A percentile compares a stretch with the other conserved stretches of the same genome.
Conservation (phyloP, 2,329 filamentous ascomycete genomes). For the Dryadomyces quercivorus region DNA sequence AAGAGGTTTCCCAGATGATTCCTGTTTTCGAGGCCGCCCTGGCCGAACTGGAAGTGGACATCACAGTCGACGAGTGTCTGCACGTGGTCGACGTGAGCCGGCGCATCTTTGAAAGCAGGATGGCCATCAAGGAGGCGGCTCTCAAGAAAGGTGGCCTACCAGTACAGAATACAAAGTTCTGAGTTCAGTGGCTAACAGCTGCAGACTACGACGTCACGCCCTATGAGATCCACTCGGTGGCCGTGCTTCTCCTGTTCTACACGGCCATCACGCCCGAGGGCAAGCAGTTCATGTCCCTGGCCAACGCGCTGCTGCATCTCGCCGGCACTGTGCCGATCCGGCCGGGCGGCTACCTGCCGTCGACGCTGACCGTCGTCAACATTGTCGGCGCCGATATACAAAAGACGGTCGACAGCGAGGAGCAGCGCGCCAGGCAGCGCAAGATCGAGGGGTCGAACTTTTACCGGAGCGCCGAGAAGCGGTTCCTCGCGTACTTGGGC, state of each 20-base stretch:
- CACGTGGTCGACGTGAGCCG: neutral
- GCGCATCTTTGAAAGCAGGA: neutral
- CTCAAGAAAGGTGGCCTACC: neutral
- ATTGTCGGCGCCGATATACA: slow-evolving; percentile 10
- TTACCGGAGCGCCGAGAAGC: slow-evolving; percentile 12
- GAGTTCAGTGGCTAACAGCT: neutral
- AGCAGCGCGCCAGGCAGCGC: neutral
- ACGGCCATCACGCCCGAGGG: neutral
- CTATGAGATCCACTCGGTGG: slow-evolving; percentile 22
- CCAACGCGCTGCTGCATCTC: slow-evolving; percentile 22
- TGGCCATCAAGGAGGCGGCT: neutral
- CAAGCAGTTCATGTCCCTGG: slow-evolving; percentile 11
- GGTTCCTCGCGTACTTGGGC: slow-evolving; percentile 14
- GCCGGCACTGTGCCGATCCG: slow-evolving; percentile 5
- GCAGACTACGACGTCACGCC: slow-evolving; percentile 14
- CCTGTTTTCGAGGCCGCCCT: neutral
- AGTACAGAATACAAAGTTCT: too few relatives aligned
- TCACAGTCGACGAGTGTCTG: slow-evolving; percentile 5
- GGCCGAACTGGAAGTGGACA: neutral
- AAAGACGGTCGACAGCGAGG: slow-evolving; percentile 2
- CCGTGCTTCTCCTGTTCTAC: slow-evolving; percentile 14
- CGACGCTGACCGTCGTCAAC: slow-evolving; percentile 20
- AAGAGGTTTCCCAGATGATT: neutral
- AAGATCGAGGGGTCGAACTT: slow-evolving; percentile 9
- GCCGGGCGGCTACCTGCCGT: slow-evolving; percentile 21